Evolutionary conservation across 73 alveolate species (phyloP), one percentile per base, ranked within the genome.

Genomic region (Paramecium octaurelia): DNA sequence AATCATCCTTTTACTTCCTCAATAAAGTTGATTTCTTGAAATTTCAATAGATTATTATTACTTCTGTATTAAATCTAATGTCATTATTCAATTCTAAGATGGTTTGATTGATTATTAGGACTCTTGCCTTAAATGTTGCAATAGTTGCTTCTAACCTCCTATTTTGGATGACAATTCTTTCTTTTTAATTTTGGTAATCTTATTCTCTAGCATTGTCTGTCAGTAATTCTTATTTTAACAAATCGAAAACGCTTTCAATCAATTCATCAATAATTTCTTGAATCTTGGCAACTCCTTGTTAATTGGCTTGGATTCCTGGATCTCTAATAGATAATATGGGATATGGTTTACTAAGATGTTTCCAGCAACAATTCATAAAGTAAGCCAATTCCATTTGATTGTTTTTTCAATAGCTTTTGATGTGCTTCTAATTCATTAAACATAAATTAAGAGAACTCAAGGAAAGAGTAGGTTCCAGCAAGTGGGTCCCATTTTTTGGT

Each of bases 81-180:
- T 75, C 88, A 75, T 75, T 75, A 38, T 75, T 75, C 88, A 75
- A 75, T 35, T 75, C 88, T 42, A 75, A 75, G 12, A 75, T 42
- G 9, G 88, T 75, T 36, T 75, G n/a, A 38, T 12, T 75, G 24
- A 75, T 75, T 35, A 75, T 38, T 75, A 38, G 16, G 23, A 75
- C 88, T 75, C 60, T 1, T n/a, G 88, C 88, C 21, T 11, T 75
- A 21, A 75, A 75, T 35, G 60, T 21, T 31, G 88, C 88, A 42
- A 75, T 75, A 29, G 88, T 75, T 14, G 88, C 88, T 38, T 35
- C 88, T 21, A 75, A 38, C 35, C 60, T 75, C 14, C 88, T 29
- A 38, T 75, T 75, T 23, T 35, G 8, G 4, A 75, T 38, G 2
- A 75, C 88, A 12, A 75, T 75, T 75, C 88, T 29, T 75, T 75